Base-by-base conservation (phyloP, 768 basidiomycete genomes). In the Cubamyces lactineus region DNA sequence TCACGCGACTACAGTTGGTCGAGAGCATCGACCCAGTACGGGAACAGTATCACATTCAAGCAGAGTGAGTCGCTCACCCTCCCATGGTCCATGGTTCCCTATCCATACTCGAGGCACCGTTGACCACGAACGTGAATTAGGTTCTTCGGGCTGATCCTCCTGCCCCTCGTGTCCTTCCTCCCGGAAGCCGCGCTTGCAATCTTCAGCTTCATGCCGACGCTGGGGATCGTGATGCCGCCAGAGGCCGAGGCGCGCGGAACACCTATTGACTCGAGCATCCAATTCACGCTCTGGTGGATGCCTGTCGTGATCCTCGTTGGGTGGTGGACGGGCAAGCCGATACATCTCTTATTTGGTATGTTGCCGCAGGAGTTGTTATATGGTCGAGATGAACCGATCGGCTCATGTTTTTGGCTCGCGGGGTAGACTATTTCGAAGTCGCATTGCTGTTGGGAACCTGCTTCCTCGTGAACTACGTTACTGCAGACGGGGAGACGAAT, bases 281-380 rank as follows among this genome's bases (percentile, higher is more conserved):
- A 92, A 66, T 91, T 92, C 72, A 80, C 79, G 15, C 77, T 91
- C 16, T 89, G 89, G 72, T 92, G 90, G 90, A 86, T 86, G 82
- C 89, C 90, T 0, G 79, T 89, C 65, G 69, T 91, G 34, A 81
- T 87, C 2, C 69, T 92, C 30, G 73, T 91, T 26, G 86, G 82
- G 0, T 92, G 90, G 90, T 86, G 84, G 82, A 77, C 76, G 3
- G 68, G 74, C 43, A 85, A 78, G 67, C 88, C 89, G 0, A 73
- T 91, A 70, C 76, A 78, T 12, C 72, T 91, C 19, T 76, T 91
- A 38, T 92, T 92, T 66, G 89, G 89, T 89, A 78, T 38, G 30
- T 59, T 8, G 11, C 42, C 28, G 28, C 28, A 3, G 28, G 4
- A 3, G 28, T 28, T 3, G 28, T 3, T 28, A 3, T 7, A 28